phyloP scores from a whole-genome alignment of 1,139 yeast genomes.

The Williopsis jadinii region DNA sequence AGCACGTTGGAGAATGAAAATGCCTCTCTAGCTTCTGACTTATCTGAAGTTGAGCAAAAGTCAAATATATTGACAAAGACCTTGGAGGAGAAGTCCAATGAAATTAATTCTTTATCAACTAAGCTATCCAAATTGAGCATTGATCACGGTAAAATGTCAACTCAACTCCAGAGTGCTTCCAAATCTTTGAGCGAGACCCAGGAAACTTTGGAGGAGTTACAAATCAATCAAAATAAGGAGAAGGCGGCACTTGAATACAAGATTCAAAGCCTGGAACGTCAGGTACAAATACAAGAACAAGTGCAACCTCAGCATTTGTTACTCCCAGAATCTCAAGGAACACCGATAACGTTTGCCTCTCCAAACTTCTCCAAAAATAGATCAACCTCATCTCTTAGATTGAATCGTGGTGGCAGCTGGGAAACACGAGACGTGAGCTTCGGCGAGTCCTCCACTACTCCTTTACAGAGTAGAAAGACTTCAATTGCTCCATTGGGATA shows the following conservation, averaged over 20 bases:
- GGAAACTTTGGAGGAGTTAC: slow-evolving; percentile 20
- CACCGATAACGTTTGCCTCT: slow-evolving; percentile 1
- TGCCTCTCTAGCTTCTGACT: slow-evolving; percentile 3
- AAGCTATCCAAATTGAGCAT: slow-evolving; percentile 15
- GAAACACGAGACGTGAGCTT: slow-evolving; percentile 21
- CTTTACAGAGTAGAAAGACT: slow-evolving; percentile 19
- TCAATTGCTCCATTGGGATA: slow-evolving; percentile 9
- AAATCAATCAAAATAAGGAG: slow-evolving; percentile 17
- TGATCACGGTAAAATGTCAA: slow-evolving; percentile 11
- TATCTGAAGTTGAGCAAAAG: slow-evolving; percentile 12
- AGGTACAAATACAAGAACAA: slow-evolving; percentile 23
- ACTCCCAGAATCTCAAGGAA: slow-evolving; percentile 4
- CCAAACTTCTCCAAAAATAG: slow-evolving; percentile 7
- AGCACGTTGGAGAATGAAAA: slow-evolving; percentile 32
- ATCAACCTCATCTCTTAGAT: slow-evolving; percentile 13
- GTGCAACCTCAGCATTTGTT: slow-evolving; percentile 16
- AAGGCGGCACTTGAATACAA: slow-evolving; percentile 28
- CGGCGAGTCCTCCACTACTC: slow-evolving; percentile 35
- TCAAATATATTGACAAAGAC: slow-evolving; percentile 19
- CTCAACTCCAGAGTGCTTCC: slow-evolving; percentile 6
- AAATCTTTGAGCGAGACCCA: slow-evolving; percentile 24
- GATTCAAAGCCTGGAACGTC: slow-evolving; percentile 34
- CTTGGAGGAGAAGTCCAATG: slow-evolving; percentile 15
- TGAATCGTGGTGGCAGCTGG: slow-evolving; percentile 17
- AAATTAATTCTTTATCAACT: slow-evolving; percentile 11